phyloP scores from a whole-genome alignment of 352 stramenopile species.

The Aphanomyces euteiches region DNA sequence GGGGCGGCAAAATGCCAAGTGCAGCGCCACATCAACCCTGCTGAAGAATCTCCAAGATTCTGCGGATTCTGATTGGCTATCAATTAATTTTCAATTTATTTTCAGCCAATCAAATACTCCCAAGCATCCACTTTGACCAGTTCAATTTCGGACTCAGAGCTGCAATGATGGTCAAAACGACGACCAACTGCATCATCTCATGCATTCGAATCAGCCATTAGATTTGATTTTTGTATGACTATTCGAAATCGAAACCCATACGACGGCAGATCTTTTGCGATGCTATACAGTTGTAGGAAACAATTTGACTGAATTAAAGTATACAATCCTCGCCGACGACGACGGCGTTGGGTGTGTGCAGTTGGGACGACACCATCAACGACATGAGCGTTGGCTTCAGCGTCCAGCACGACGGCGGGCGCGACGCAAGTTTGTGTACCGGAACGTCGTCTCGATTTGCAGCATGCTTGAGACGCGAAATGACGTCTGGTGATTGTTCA shows the following conservation, averaged over 20 bases:
- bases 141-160: conserved; percentile 5
- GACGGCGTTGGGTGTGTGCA: no score
- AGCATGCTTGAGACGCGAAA: no score
- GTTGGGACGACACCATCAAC: no score
- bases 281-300: no score
- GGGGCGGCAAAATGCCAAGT: conserved; percentile 20
- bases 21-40: not conserved
- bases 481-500: no score
- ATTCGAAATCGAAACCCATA: not conserved
- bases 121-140: not conserved
- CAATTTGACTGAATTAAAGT: no score
- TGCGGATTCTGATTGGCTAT: not conserved
- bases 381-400: no score
- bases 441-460: no score
- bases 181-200: not conserved
- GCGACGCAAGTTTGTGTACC: no score
- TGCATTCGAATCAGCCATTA: not conserved
- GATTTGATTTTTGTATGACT: conserved; percentile 6
- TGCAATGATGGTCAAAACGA: not conserved
- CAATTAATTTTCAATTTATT: not conserved
- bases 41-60: conserved; percentile 13
- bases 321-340: no score
- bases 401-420: no score
- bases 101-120: conserved; percentile 11
- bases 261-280: no score